These are phyloP conservation scores for Cladosporium austrohemisphaericum DNA, from an alignment of 2,329 filamentous ascomycete genomes.

Conservation along the genomic window DNA sequence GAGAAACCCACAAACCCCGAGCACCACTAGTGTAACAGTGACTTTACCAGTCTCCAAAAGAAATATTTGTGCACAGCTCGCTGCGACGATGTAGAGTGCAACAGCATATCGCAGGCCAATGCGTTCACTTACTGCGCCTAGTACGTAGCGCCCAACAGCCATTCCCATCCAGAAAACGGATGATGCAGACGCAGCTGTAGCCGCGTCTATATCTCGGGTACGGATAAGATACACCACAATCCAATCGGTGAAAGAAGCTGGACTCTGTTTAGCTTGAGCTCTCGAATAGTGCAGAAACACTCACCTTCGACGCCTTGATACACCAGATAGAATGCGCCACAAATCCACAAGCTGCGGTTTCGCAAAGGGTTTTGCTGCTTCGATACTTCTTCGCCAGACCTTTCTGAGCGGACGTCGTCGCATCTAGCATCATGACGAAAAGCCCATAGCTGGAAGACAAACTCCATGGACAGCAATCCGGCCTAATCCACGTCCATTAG, in stretches of 20 bases:
- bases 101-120: neutral
- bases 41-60: neutral
- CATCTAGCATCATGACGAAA: neutral
- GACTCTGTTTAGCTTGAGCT: neutral
- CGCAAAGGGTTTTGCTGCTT: too few relatives aligned
- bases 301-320: conserved; percentile 8
- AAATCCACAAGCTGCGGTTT: neutral
- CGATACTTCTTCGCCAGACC: too few relatives aligned
- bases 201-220: neutral
- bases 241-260: conserved; percentile 10
- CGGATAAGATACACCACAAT: neutral
- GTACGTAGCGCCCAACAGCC: conserved; percentile 1
- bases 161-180: conserved; percentile 9
- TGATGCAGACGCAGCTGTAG: conserved; percentile 1
- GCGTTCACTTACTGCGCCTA: neutral
- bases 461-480: neutral
- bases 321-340: conserved; percentile 1
- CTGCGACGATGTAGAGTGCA: neutral
- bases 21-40: neutral
- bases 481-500: neutral
- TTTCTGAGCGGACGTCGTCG: too few relatives aligned
- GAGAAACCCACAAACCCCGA: conserved; percentile 4
- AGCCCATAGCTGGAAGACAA: neutral
- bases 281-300: neutral
- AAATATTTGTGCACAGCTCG: neutral